Evolutionary conservation across 805 yeast genomes (phyloP), one percentile per base, ranked within the genome.

Genomic region (Nakazawaea holstii): DNA sequence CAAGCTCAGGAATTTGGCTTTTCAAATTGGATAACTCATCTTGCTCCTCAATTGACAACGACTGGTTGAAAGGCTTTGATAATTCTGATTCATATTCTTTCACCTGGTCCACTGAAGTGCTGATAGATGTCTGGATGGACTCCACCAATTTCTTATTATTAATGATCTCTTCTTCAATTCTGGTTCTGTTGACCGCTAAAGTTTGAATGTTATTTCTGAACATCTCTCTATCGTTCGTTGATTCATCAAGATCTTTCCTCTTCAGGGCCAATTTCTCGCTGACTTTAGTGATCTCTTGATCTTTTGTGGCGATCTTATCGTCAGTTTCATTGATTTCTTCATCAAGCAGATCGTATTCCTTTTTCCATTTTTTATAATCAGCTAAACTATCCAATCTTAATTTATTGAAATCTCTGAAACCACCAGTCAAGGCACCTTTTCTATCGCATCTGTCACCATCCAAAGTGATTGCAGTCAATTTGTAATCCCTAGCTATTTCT

Each of bases 391-490:
- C 96, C 41, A 91, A 64, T 55, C 95, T 74, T 0, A 89, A 83
- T 45, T 68, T 71, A 50, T 77, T 77, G 55, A 73, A 76, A 55
- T 87, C 94, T 54, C 87, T 76, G 57, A 76, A 88, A 42, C 98
- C 98, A 64, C 98, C 98, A 24, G 88, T 81, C 39, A 94, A 63
- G 1, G 85, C 86, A 63, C 99, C 99, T 53, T 73, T 79, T 41
- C 79, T 80, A 55, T 88, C 95, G 43, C 88, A 88, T 53, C 88
- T 72, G 60, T 94, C 98, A 55, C 99, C 99, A 62, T 88, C 95
- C 14, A 92, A 67, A 0, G 99, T 94, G 13, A 94, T 85, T 0
- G 96, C 87, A 55, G 78, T 82, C 24, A 91, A 65, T 29, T 78
- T 76, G 60, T 71, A 77, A 8, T 68, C 64, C 41, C 77, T 76